These are phyloP conservation scores for Chionographis japonica DNA, from an alignment of 106 monocot genomes.

Conservation along the genomic window DNA sequence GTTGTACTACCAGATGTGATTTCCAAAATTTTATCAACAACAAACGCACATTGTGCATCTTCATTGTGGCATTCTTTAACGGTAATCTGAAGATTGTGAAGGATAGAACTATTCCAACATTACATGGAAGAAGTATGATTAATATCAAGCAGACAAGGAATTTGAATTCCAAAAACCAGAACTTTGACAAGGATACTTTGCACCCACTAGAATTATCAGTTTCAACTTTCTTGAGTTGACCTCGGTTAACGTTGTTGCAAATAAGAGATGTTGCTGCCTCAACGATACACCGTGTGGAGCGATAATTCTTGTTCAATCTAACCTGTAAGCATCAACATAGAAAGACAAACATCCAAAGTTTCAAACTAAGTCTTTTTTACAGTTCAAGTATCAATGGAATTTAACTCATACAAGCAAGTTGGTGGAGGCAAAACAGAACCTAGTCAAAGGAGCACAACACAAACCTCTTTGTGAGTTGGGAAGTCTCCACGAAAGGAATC, in stretches of 20 bases:
- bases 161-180: background rate
- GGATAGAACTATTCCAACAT: slow-evolving; percentile 4
- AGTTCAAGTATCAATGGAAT: background rate
- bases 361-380: background rate
- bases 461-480: slow-evolving; percentile 71
- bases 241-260: slow-evolving; percentile 56
- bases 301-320: slow-evolving; percentile 76
- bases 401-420: background rate
- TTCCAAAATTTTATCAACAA: slow-evolving; percentile 89
- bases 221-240: slow-evolving; percentile 50
- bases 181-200: slow-evolving; percentile 52
- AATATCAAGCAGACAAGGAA: background rate
- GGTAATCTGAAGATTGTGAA: slow-evolving; percentile 56
- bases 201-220: slow-evolving; percentile 71
- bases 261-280: slow-evolving; percentile 91
- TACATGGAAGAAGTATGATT: background rate
- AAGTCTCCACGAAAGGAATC: slow-evolving; percentile 89
- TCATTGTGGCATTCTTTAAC: slow-evolving; percentile 90
- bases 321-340: slow-evolving; percentile 46
- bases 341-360: background rate
- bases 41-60: slow-evolving; percentile 86
- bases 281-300: slow-evolving; percentile 85
- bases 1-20: slow-evolving; percentile 47
- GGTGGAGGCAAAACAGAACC: background rate
- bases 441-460: background rate